These are phyloP conservation scores for Grosmannia huntii DNA, from an alignment of 2,329 filamentous ascomycete genomes.

Conservation along the genomic window DNA sequence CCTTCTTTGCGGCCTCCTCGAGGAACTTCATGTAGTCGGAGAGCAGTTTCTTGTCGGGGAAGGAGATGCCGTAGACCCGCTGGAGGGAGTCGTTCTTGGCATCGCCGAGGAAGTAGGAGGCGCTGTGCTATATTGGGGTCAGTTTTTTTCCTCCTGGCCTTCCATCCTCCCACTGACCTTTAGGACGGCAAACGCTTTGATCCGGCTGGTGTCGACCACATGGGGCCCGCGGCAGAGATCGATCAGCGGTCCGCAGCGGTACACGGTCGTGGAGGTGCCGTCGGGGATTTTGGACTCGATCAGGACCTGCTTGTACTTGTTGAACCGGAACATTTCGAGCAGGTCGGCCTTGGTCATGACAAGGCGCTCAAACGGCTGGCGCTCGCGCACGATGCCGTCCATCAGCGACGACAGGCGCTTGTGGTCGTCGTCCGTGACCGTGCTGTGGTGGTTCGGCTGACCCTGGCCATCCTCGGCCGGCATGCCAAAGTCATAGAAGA, in stretches of 20 bases:
- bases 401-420: constrained; percentile 73
- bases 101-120: constrained; percentile 82
- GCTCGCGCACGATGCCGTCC: constrained; percentile 82
- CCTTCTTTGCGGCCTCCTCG: constrained; percentile 94
- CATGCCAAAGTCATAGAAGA: constrained; percentile 95
- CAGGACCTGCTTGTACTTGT: constrained; percentile 97
- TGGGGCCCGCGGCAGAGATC: constrained; percentile 93
- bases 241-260: constrained; percentile 84
- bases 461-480: constrained; percentile 39
- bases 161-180: constrained; percentile 28
- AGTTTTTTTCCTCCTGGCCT: not conserved
- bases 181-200: constrained; percentile 91
- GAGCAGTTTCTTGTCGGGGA: constrained; percentile 89
- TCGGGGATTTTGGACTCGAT: constrained; percentile 87
- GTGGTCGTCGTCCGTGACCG: constrained; percentile 67
- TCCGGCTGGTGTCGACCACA: constrained; percentile 82
- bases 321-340: constrained; percentile 92
- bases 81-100: constrained; percentile 90
- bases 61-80: constrained; percentile 91
- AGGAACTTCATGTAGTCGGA: constrained; percentile 89
- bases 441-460: constrained; percentile 20
- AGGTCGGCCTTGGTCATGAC: constrained; percentile 83
- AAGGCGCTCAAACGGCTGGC: constrained; percentile 85
- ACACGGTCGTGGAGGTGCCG: constrained; percentile 84
- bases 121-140: constrained; percentile 18